Evolutionary conservation across 208 protist genomes (phyloP).

Genomic region (Wallacemonas collosoma): DNA sequence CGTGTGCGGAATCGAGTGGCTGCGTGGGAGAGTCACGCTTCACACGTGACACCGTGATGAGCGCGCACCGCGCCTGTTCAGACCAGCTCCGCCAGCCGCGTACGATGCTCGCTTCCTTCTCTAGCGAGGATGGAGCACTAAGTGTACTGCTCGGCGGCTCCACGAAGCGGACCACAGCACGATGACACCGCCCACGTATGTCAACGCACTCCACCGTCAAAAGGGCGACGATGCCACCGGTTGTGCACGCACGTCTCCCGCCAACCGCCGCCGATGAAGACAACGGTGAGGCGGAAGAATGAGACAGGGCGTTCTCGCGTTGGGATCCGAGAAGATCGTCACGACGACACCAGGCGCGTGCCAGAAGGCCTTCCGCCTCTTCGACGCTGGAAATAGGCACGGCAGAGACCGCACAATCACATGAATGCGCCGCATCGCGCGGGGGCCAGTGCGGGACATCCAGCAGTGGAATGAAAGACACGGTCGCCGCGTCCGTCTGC

Average conservation of each 20-base stretch:
- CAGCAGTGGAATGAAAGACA: neutral
- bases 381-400: neutral
- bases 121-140: neutral
- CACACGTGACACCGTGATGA: neutral
- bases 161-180: constrained; percentile 29
- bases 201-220: constrained; percentile 40
- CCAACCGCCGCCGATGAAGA: neutral
- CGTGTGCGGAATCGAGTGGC: neutral
- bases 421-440: neutral
- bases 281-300: neutral
- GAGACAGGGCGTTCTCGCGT: neutral
- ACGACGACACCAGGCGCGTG: neutral
- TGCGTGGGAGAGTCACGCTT: no score
- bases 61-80: neutral
- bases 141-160: neutral
- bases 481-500: neutral
- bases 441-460: neutral
- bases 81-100: neutral
- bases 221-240: neutral
- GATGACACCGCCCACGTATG: constrained; percentile 29
- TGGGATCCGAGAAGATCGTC: neutral
- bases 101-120: neutral
- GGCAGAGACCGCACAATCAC: neutral
- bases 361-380: neutral
- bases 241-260: no score